Conservation (phyloP, 352 stramenopile species). For the Phytophthora podocarpi region DNA sequence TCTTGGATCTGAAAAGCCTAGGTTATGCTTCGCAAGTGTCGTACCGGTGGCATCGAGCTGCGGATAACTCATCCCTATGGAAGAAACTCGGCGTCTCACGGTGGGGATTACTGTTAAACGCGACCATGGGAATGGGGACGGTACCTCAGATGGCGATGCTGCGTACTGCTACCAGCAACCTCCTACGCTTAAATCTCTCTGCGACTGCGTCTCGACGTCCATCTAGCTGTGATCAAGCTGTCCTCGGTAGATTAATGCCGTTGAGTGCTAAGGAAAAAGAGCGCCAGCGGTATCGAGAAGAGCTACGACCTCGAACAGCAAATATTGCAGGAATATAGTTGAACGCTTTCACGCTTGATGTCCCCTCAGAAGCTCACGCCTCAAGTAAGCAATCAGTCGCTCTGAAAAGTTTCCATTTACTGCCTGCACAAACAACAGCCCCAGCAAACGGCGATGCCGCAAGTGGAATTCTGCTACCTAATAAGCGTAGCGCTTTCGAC, state of each 20-base stretch:
- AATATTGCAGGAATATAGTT: constrained; percentile 18
- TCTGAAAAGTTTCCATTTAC: no score
- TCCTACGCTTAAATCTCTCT: constrained; percentile 28
- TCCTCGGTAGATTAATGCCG: constrained; percentile 6
- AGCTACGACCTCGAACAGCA: constrained; percentile 26
- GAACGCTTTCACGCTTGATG: background rate
- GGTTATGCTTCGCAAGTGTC: constrained; percentile 60
- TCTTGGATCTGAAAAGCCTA: constrained; percentile 69
- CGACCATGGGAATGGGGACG: constrained; percentile 57
- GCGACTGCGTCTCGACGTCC: constrained; percentile 18
- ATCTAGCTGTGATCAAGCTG: constrained; percentile 41
- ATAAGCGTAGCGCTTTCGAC: no score
- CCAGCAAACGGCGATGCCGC: no score
- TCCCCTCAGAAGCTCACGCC: no score
- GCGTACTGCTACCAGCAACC: constrained; percentile 16
- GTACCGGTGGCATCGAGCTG: constrained; percentile 77
- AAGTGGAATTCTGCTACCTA: no score
- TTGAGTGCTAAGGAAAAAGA: constrained; percentile 22
- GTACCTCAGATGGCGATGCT: constrained; percentile 47
- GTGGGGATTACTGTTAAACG: constrained; percentile 66
- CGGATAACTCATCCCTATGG: constrained; percentile 69
- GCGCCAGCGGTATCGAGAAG: constrained; percentile 5
- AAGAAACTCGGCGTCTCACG: constrained; percentile 66
- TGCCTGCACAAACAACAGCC: no score
- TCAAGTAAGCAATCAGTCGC: no score